phyloP scores from a whole-genome alignment of 2,329 filamentous ascomycete species.

The Pestalotiopsis sp. region DNA sequence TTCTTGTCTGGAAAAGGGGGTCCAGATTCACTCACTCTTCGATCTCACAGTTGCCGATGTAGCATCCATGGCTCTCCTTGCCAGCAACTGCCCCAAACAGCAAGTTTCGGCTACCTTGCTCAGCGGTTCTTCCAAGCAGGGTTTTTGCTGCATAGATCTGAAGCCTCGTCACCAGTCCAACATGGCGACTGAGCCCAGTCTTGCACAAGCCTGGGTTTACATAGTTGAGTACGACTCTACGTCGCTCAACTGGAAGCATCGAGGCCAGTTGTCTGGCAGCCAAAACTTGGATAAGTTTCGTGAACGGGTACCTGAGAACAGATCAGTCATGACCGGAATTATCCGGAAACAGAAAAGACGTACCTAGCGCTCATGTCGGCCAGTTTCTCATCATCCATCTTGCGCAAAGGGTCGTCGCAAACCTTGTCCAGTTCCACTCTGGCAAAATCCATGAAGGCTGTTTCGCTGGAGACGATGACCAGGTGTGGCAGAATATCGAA shows the following conservation, averaged over 20 bases:
- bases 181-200: conserved; percentile 38
- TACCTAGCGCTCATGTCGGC: conserved; percentile 17
- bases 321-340: not conserved
- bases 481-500: conserved; percentile 38
- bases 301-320: conserved; percentile 32
- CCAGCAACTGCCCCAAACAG: conserved; percentile 38
- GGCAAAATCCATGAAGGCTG: not conserved
- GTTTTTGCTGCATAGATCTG: conserved; percentile 14
- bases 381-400: conserved; percentile 34
- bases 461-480: conserved; percentile 38
- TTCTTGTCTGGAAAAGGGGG: conserved; percentile 20
- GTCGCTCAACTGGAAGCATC: conserved; percentile 27
- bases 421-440: not conserved
- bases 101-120: conserved; percentile 41
- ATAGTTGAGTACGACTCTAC: conserved; percentile 40
- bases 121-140: conserved; percentile 37
- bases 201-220: conserved; percentile 44
- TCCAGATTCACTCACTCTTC: conserved; percentile 25
- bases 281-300: conserved; percentile 37
- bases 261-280: conserved; percentile 33
- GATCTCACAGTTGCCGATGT: conserved; percentile 37
- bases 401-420: conserved; percentile 1
- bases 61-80: conserved; percentile 41
- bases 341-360: conserved; percentile 23
- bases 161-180: conserved; percentile 29